A percentile compares a stretch with the other conserved stretches of the same genome.
phyloP scores from a whole-genome alignment of 768 basidiomycete genomes.

The Boletus tomentosulus region DNA sequence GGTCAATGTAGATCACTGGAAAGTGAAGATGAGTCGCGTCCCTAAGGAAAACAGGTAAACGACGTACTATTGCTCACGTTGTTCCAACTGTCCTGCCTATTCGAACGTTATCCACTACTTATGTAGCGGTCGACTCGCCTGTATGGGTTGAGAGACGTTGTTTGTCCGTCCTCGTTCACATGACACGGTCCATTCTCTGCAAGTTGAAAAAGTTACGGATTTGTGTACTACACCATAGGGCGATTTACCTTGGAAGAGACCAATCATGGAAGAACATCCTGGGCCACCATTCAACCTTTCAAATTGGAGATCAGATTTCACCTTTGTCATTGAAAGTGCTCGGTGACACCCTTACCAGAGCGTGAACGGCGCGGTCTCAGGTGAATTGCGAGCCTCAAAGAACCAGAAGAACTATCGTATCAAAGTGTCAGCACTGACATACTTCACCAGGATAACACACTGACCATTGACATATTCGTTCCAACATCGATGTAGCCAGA shows the following conservation, averaged over 20 bases:
- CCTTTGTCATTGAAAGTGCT: not conserved
- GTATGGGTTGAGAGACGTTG: constrained; percentile 55
- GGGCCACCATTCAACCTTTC: constrained; percentile 56
- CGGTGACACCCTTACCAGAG: constrained; percentile 42
- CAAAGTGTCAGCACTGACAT: constrained; percentile 1
- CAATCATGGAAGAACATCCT: constrained; percentile 61
- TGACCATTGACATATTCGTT: constrained; percentile 55
- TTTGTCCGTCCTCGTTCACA: constrained; percentile 50
- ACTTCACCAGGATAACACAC: not conserved
- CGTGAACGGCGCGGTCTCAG: constrained; percentile 62
- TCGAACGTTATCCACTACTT: not conserved
- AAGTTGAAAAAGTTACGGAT: not conserved
- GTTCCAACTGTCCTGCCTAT: constrained; percentile 51
- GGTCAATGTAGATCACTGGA: constrained; percentile 37
- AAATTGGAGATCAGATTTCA: not conserved
- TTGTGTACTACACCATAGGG: not conserved
- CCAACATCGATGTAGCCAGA: constrained; percentile 62
- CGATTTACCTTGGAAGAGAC: constrained; percentile 55
- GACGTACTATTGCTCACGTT: constrained; percentile 58
- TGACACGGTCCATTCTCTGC: constrained; percentile 62
- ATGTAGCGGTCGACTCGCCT: constrained; percentile 35
- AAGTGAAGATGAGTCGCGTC: not conserved
- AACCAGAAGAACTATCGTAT: constrained; percentile 66
- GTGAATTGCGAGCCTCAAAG: constrained; percentile 57
- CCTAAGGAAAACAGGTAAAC: not conserved